A percentile compares a stretch with the other conserved stretches of the same genome.
Conservation (phyloP, 2,329 filamentous ascomycete species). For the Amauroascus niger region DNA sequence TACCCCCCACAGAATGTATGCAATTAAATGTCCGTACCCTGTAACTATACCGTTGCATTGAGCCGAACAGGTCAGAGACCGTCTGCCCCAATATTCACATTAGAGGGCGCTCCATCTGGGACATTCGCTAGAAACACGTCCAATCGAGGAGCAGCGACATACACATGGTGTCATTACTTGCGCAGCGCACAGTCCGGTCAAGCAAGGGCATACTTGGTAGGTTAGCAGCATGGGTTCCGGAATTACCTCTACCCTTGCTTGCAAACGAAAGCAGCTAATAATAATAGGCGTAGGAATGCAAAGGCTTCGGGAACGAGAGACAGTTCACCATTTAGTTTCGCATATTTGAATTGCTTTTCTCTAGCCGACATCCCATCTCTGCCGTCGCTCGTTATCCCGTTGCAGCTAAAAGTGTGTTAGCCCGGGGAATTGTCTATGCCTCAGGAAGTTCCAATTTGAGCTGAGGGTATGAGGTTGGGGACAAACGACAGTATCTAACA, state of each 20-base stretch:
- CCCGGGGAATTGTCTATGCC: too few relatives aligned
- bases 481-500: too few relatives aligned
- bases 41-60: slow-evolving; percentile 1
- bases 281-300: neutral
- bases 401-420: neutral
- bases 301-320: neutral
- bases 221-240: neutral
- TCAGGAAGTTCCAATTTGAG: too few relatives aligned
- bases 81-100: neutral
- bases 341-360: neutral
- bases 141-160: neutral
- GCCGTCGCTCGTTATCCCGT: neutral
- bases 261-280: neutral
- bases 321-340: neutral
- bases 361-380: neutral
- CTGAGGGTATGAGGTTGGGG: too few relatives aligned
- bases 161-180: neutral
- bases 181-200: neutral
- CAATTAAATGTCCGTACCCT: neutral
- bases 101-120: neutral
- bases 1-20: neutral
- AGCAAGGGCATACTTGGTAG: neutral
- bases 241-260: neutral
- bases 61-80: neutral
- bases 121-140: neutral